These are phyloP conservation scores for Aspergillus uvarum DNA, from an alignment of 2,329 filamentous ascomycete species.

Conservation along the genomic window DNA sequence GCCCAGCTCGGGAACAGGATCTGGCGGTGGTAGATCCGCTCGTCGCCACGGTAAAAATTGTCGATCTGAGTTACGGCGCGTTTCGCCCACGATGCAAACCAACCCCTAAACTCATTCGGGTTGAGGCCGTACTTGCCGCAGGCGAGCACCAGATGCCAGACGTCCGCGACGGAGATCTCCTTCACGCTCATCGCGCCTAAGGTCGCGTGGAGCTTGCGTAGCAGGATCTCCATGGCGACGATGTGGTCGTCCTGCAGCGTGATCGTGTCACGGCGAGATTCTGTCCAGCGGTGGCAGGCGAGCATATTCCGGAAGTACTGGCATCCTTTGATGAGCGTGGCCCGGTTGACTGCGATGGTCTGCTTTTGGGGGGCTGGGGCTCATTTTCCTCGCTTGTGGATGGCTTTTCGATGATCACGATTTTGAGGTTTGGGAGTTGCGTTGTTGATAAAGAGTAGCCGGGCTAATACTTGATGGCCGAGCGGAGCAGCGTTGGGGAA, in stretches of 20 bases:
- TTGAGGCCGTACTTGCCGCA: conserved; percentile 7
- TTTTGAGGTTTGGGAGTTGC: too few relatives aligned
- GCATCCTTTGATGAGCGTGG: too few relatives aligned
- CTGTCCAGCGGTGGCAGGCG: neutral
- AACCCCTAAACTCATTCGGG: neutral
- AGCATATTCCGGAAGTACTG: too few relatives aligned
- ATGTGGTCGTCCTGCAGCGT: neutral
- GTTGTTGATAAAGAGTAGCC: too few relatives aligned
- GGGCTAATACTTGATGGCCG: too few relatives aligned
- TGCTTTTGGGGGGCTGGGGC: too few relatives aligned
- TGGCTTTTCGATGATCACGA: too few relatives aligned
- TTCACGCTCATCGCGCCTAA: neutral
- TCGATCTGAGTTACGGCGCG: neutral
- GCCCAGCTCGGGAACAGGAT: conserved; percentile 5
- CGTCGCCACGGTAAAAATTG: neutral
- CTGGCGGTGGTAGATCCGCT: neutral
- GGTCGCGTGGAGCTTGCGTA: neutral
- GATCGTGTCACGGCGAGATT: neutral
- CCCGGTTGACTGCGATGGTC: too few relatives aligned
- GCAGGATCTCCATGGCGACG: neutral
- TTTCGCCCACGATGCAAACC: conserved; percentile 2
- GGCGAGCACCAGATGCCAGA: neutral
- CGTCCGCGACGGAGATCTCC: neutral
- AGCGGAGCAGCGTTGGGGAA: too few relatives aligned
- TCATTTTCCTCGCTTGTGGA: too few relatives aligned